Conservation (phyloP, 768 basidiomycete genomes). For the Podaxis mareebaensis region DNA sequence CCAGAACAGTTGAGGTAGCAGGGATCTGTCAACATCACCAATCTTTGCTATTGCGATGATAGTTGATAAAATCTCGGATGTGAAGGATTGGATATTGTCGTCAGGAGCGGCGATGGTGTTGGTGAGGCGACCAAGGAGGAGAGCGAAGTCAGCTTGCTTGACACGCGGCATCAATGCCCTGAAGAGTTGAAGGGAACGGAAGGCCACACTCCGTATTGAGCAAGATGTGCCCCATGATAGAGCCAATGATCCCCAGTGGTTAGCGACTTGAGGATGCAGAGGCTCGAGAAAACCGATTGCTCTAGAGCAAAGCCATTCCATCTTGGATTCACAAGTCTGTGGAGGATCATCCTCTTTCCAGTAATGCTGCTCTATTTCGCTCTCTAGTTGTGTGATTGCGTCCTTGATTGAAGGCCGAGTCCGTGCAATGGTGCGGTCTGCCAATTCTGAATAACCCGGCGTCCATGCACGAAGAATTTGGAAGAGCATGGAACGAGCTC, state of each 20-base stretch:
- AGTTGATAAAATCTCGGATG: slow-evolving; percentile 79
- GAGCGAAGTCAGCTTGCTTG: slow-evolving; percentile 70
- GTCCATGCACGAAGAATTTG: slow-evolving; percentile 83
- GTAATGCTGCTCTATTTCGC: slow-evolving; percentile 53
- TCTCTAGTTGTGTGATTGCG: slow-evolving; percentile 55
- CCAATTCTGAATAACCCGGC: slow-evolving; percentile 73
- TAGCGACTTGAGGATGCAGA: slow-evolving; percentile 64
- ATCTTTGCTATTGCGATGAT: slow-evolving; percentile 62
- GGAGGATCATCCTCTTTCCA: slow-evolving; percentile 74
- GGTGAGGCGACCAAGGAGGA: slow-evolving; percentile 79
- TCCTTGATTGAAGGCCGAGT: slow-evolving; percentile 50
- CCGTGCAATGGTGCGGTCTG: slow-evolving; percentile 54
- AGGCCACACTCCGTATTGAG: slow-evolving; percentile 82
- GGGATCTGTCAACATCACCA: slow-evolving; percentile 54
- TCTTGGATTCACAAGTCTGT: slow-evolving; percentile 59
- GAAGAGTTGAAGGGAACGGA: slow-evolving; percentile 89
- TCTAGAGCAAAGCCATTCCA: slow-evolving; percentile 65
- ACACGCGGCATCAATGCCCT: slow-evolving; percentile 75
- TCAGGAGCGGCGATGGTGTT: slow-evolving; percentile 80
- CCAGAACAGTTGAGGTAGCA: slow-evolving; percentile 89
- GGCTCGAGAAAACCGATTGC: slow-evolving; percentile 70
- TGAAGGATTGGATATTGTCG: slow-evolving; percentile 77
- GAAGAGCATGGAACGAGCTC: slow-evolving; percentile 80
- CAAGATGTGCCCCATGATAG: slow-evolving; percentile 86
- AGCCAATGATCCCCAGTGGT: slow-evolving; percentile 79